Percentiles rank a stretch among this genome's conserved stretches.
These are phyloP conservation scores for Nectriaceae sp. DNA, from an alignment of 2,329 filamentous ascomycete species.

Conservation along the genomic window DNA sequence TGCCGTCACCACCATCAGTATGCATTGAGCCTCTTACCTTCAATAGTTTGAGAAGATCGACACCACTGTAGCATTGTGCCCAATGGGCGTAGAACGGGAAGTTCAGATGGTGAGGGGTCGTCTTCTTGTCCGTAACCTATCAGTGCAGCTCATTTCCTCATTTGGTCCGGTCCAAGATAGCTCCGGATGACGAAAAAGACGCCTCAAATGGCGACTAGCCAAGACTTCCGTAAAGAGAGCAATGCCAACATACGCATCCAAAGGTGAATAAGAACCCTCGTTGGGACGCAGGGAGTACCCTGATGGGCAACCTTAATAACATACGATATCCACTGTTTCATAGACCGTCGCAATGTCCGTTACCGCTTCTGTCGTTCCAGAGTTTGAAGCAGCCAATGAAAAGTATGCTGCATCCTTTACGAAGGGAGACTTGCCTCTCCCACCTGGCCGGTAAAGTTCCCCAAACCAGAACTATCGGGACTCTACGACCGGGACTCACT, in stretches of 20 bases:
- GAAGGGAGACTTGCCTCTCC: constrained; percentile 24
- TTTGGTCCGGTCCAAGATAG: too few relatives aligned
- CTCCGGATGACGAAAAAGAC: neutral
- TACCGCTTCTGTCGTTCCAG: constrained; percentile 16
- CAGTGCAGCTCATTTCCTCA: too few relatives aligned
- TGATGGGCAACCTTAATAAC: neutral
- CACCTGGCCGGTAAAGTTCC: constrained; percentile 25
- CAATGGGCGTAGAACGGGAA: too few relatives aligned
- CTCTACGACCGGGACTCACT: neutral
- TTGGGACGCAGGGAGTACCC: neutral
- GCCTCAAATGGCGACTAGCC: neutral
- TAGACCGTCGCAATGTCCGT: constrained; percentile 12
- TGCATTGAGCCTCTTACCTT: too few relatives aligned
- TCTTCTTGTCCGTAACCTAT: too few relatives aligned
- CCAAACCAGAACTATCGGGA: too few relatives aligned
- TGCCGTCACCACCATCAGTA: too few relatives aligned
- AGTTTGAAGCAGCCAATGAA: constrained; percentile 25
- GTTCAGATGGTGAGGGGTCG: too few relatives aligned
- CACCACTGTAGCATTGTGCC: too few relatives aligned
- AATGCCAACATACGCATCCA: neutral
- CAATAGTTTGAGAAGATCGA: too few relatives aligned
- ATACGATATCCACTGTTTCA: neutral
- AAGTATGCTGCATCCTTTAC: constrained; percentile 22
- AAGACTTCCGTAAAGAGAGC: neutral
- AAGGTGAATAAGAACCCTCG: neutral